Conservation (phyloP, 1,284 basidiomycete species). For the Rhodotorula glutinis region DNA sequence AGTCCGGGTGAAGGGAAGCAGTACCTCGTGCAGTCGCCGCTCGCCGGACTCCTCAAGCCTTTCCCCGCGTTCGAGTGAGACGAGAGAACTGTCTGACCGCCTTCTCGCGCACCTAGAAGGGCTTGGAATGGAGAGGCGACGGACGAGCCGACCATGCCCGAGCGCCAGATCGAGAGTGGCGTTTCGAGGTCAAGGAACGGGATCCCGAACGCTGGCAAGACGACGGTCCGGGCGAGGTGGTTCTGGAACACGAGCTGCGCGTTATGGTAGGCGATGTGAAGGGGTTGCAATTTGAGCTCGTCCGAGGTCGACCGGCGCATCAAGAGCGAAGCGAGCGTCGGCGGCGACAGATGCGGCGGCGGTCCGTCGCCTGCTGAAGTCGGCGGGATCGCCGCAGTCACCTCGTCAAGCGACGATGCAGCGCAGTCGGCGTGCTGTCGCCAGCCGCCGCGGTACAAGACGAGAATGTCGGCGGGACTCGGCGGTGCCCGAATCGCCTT, state of each 20-base stretch:
- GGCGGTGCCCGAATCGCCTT: conserved; percentile 28
- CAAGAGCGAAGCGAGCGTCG: conserved; percentile 23
- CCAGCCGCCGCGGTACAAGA: conserved; percentile 45
- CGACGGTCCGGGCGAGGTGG: conserved; percentile 29
- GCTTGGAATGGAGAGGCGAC: conserved; percentile 2
- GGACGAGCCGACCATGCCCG: conserved; percentile 41
- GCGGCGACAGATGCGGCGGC: conserved; percentile 27
- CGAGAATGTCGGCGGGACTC: conserved; percentile 34
- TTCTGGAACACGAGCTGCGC: conserved; percentile 44
- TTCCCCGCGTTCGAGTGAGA: background rate
- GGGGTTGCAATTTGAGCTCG: background rate
- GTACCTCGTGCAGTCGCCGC: conserved; percentile 42
- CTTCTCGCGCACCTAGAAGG: background rate
- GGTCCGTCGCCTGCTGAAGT: conserved; percentile 37
- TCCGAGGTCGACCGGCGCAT: conserved; percentile 1
- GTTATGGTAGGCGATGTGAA: conserved; percentile 41
- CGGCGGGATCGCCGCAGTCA: background rate
- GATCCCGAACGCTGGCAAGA: conserved; percentile 41
- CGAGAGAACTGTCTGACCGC: background rate
- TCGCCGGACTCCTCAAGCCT: conserved; percentile 20
- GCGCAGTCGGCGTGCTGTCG: conserved; percentile 41
- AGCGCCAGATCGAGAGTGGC: conserved; percentile 40
- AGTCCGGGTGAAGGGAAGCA: conserved; percentile 44
- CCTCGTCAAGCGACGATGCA: background rate
- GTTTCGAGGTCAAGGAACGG: conserved; percentile 45